Percentiles rank a stretch among this genome's conserved stretches.
Conservation (phyloP, 148 eudicot genomes). For the Diospyros lotus region DNA sequence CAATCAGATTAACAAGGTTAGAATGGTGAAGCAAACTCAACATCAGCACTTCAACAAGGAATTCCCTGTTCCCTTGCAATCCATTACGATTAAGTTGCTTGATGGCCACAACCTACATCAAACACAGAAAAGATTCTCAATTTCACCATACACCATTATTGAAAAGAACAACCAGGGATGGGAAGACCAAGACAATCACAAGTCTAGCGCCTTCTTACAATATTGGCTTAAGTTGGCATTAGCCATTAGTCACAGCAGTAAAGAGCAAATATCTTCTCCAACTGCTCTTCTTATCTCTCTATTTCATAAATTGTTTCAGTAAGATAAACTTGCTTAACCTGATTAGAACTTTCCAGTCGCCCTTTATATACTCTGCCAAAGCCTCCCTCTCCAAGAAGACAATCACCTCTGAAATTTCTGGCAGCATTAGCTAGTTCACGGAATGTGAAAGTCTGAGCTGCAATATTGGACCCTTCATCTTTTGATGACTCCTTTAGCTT, state of each 20-base stretch:
- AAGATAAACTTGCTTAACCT: slow-evolving; percentile 23
- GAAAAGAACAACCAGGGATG: too few relatives aligned
- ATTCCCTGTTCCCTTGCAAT: slow-evolving; percentile 74
- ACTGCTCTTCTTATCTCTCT: background rate
- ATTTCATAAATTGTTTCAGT: background rate
- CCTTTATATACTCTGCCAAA: slow-evolving; percentile 51
- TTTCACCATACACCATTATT: too few relatives aligned
- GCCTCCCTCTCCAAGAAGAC: slow-evolving; percentile 42
- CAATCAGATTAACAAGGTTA: slow-evolving; percentile 74
- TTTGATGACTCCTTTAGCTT: slow-evolving; percentile 12
- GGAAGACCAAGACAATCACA: too few relatives aligned
- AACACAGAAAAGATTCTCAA: too few relatives aligned
- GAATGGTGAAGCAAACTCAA: slow-evolving; percentile 67
- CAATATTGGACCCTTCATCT: slow-evolving; percentile 5
- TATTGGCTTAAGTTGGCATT: too few relatives aligned
- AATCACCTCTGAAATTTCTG: slow-evolving; percentile 35
- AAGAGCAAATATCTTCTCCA: background rate
- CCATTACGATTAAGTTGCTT: slow-evolving; percentile 88
- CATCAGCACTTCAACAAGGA: slow-evolving; percentile 71
- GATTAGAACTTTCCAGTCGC: background rate
- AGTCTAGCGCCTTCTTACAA: too few relatives aligned
- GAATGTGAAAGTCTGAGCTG: slow-evolving; percentile 34
- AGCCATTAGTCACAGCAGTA: too few relatives aligned
- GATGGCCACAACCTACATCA: slow-evolving; percentile 66
- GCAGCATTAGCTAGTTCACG: slow-evolving; percentile 38